Percentiles rank a stretch among this genome's conserved stretches.
These are phyloP conservation scores for Barbarea vulgaris DNA, from an alignment of 345 rosid species.

Conservation along the genomic window DNA sequence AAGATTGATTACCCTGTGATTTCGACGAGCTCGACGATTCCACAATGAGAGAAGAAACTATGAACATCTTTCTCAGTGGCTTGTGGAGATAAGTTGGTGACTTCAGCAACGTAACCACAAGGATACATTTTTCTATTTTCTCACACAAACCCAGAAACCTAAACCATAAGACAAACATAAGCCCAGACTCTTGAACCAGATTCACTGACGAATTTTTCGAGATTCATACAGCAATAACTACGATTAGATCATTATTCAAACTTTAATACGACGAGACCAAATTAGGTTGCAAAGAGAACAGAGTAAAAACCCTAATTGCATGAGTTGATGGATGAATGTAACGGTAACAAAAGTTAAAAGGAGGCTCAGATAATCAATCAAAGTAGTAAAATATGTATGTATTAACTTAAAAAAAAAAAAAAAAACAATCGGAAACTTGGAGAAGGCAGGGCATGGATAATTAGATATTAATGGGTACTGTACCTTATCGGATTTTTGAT, in stretches of 20 bases:
- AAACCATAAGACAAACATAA: conserved; percentile 13
- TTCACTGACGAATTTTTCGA: background rate
- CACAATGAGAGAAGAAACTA: conserved; percentile 74
- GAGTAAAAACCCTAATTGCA: background rate
- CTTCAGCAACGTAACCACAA: conserved; percentile 74
- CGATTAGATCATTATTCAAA: too few species aligned
- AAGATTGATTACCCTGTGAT: conserved; percentile 59
- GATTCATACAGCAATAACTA: conserved; percentile 3
- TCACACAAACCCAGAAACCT: conserved; percentile 7
- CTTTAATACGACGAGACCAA: too few species aligned
- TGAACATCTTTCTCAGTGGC: conserved; percentile 74
- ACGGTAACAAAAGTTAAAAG: background rate
- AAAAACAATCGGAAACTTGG: conserved; percentile 3
- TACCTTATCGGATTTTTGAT: background rate
- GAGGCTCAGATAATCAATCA: conserved; percentile 1
- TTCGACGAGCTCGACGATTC: conserved; percentile 66
- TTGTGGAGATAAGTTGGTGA: conserved; percentile 69
- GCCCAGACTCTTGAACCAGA: conserved; percentile 18
- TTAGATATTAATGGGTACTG: background rate
- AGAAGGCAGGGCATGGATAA: background rate
- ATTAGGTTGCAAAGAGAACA: conserved; percentile 12
- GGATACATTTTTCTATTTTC: conserved; percentile 53
- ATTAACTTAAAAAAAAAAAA: too few species aligned
- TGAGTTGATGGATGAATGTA: background rate
- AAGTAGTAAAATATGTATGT: background rate